These are phyloP conservation scores for Pseudocercospora macadamiae DNA, from an alignment of 2,329 filamentous ascomycete species.

Conservation along the genomic window DNA sequence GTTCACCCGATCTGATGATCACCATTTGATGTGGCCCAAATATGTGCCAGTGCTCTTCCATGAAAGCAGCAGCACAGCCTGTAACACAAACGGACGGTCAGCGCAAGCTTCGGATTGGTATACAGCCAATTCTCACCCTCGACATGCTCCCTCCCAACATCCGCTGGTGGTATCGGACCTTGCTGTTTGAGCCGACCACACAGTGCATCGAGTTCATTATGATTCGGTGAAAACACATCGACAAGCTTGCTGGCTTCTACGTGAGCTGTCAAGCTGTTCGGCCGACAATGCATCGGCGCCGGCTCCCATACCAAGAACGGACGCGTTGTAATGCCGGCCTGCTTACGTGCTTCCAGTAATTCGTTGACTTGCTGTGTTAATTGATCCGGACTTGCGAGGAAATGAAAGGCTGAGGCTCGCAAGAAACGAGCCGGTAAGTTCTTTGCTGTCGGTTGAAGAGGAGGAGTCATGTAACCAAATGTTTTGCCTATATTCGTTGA, in stretches of 20 bases:
- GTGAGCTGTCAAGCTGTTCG: slow-evolving; percentile 26
- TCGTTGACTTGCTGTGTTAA: slow-evolving; percentile 24
- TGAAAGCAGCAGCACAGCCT: slow-evolving; percentile 26
- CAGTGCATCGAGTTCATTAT: slow-evolving; percentile 32
- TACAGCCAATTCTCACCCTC: slow-evolving; percentile 12
- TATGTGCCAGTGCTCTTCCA: slow-evolving; percentile 15
- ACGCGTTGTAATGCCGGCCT: slow-evolving; percentile 4
- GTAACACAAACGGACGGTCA: neutral
- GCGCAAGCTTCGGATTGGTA: neutral
- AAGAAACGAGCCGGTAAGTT: slow-evolving; percentile 18
- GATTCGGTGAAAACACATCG: slow-evolving; percentile 38
- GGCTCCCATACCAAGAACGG: slow-evolving; percentile 36
- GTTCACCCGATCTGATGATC: slow-evolving; percentile 31
- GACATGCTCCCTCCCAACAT: slow-evolving; percentile 22
- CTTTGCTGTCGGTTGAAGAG: slow-evolving; percentile 13
- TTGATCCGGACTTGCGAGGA: slow-evolving; percentile 30
- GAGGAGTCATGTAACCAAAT: slow-evolving; percentile 16
- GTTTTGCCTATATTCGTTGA: slow-evolving; percentile 12
- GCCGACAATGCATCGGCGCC: slow-evolving; percentile 30
- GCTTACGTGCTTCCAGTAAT: slow-evolving; percentile 11
- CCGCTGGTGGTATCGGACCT: slow-evolving; percentile 1
- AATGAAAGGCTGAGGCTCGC: slow-evolving; percentile 26
- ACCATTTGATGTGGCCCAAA: slow-evolving; percentile 18
- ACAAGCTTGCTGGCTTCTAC: slow-evolving; percentile 24
- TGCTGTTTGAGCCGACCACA: slow-evolving; percentile 22